These are phyloP conservation scores for Hypoxylon rickii DNA, from an alignment of 495 filamentous ascomycete species.

Conservation along the genomic window DNA sequence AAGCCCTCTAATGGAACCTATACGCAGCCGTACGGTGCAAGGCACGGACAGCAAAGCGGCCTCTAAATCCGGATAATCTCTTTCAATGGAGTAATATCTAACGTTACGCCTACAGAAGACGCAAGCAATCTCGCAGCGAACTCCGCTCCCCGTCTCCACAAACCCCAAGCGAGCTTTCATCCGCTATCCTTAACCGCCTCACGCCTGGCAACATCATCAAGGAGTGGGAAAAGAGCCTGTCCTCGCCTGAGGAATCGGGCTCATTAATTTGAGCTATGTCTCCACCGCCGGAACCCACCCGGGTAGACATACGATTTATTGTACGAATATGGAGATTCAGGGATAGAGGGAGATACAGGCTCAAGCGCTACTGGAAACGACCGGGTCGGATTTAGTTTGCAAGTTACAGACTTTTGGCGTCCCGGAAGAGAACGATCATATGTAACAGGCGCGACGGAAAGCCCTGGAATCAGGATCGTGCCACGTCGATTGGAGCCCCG, in stretches of 20 bases:
- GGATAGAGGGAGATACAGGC: background rate
- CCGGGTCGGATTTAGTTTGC: too few species aligned
- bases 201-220: constrained; percentile 74
- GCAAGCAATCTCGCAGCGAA: constrained; percentile 41
- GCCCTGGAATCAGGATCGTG: too few species aligned
- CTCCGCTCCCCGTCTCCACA: constrained; percentile 38
- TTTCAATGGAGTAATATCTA: constrained; percentile 7
- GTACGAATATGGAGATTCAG: background rate
- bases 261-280: constrained; percentile 11
- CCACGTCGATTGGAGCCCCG: too few species aligned
- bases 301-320: background rate
- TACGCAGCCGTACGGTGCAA: constrained; percentile 12
- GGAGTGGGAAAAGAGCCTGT: constrained; percentile 71
- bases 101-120: constrained; percentile 31
- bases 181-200: constrained; percentile 55
- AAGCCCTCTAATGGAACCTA: constrained; percentile 15
- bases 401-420: too few species aligned
- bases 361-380: too few species aligned
- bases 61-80: background rate
- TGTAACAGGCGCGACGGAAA: too few species aligned
- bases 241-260: constrained; percentile 25
- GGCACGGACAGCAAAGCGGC: constrained; percentile 10
- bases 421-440: too few species aligned
- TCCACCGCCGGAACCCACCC: too few species aligned
- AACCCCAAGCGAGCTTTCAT: constrained; percentile 54